Percentiles rank a stretch among this genome's conserved stretches.
These are phyloP conservation scores for Umbilicaria muhlenbergii DNA, from an alignment of 495 filamentous ascomycete species.

Conservation along the genomic window DNA sequence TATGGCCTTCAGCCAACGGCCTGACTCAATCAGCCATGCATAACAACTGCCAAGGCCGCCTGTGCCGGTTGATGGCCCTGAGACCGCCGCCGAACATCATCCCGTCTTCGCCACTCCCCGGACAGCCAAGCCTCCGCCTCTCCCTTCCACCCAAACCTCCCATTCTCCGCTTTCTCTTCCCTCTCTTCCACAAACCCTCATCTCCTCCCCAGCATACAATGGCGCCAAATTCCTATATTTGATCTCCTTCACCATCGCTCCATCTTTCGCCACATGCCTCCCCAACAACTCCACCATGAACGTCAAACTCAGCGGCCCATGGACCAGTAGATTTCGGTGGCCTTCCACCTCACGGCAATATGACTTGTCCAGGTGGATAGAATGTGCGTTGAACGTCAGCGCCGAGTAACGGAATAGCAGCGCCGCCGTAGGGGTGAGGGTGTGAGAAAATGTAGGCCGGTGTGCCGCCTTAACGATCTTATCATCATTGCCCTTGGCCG, in stretches of 20 bases:
- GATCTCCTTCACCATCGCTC: slow-evolving; percentile 22
- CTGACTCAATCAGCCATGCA: no score
- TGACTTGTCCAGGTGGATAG: slow-evolving; percentile 62
- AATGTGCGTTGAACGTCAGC: slow-evolving; percentile 73
- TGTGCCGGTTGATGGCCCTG: no score
- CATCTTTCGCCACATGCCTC: slow-evolving; percentile 24
- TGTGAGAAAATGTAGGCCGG: slow-evolving; percentile 40
- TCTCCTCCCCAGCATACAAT: slow-evolving; percentile 52
- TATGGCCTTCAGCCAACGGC: no score
- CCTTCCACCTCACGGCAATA: slow-evolving; percentile 61
- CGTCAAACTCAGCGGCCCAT: slow-evolving; percentile 69
- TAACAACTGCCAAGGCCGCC: no score
- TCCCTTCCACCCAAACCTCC: slow-evolving; percentile 54
- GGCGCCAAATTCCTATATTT: slow-evolving; percentile 76
- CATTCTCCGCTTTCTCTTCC: slow-evolving; percentile 17
- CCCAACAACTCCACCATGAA: slow-evolving; percentile 53
- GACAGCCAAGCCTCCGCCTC: slow-evolving; percentile 43
- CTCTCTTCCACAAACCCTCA: slow-evolving; percentile 38
- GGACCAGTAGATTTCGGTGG: slow-evolving; percentile 59
- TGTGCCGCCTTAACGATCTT: slow-evolving; percentile 17
- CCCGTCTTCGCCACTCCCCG: slow-evolving; percentile 31
- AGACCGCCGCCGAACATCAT: no score
- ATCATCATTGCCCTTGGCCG: slow-evolving; percentile 3
- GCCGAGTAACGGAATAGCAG: slow-evolving; percentile 77
- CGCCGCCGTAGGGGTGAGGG: slow-evolving; percentile 41